Evolutionary conservation across 257 asterid genomes (phyloP).

Genomic region (Prunella vulgaris): DNA sequence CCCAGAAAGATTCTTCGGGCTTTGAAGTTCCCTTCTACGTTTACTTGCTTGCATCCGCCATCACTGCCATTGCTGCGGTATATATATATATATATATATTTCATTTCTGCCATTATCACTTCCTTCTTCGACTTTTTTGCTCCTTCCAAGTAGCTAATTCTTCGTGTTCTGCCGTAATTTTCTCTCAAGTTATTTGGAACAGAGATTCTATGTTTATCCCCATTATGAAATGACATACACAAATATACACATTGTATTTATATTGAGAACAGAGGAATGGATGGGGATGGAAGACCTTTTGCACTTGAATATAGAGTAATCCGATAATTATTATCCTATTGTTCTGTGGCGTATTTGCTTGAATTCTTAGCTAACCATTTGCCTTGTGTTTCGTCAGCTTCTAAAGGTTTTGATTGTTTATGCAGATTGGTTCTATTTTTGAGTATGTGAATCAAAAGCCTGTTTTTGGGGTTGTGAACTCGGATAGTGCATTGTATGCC

Average conservation of each 20-base stretch:
- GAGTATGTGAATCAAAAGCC: conserved; percentile 87
- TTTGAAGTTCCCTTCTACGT: conserved; percentile 63
- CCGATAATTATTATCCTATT: not conserved
- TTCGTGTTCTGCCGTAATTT: not conserved
- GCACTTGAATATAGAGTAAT: not conserved
- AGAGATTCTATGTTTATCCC: not conserved
- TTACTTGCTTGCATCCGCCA: conserved; percentile 84
- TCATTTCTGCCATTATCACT: not conserved
- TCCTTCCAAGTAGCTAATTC: not conserved
- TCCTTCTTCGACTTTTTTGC: not conserved
- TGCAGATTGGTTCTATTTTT: conserved; percentile 82
- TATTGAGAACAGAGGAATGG: not conserved
- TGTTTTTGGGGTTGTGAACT: conserved; percentile 71
- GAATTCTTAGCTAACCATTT: not conserved
- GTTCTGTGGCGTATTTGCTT: not conserved
- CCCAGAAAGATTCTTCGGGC: conserved; percentile 52
- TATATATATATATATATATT: conserved; percentile 31
- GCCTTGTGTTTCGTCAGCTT: not conserved
- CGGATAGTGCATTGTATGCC: conserved; percentile 80
- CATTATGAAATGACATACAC: not conserved
- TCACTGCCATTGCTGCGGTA: conserved; percentile 97
- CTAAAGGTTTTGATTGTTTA: conserved; percentile 21
- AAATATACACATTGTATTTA: not conserved
- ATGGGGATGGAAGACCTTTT: not conserved
- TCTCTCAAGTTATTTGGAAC: not conserved